Base-by-base conservation (phyloP, 495 filamentous ascomycete species). In the Aspergillus nidulans region DNA sequence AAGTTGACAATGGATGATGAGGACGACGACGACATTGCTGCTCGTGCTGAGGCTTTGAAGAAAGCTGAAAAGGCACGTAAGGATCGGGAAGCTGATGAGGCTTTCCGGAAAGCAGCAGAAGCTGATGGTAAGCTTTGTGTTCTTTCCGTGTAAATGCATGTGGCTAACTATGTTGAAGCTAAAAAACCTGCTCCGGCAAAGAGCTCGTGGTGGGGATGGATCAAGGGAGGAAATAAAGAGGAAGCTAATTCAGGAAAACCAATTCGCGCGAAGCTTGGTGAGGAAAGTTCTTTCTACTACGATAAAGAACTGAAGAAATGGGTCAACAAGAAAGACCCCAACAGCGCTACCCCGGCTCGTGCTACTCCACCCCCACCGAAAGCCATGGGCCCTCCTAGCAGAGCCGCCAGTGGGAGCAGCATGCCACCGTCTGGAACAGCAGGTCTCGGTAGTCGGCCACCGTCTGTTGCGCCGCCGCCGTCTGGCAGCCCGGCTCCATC, bases 221-320 rank as follows among this genome's bases (percentile, higher is more conserved):
- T 94, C 55, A 82, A 77, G 34, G 78, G 84, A 52, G 71, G 69
- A 52, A 90, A 87, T 64, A 90, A 91, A 66, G 85, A 89, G 36
- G 73, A 81, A 49, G 70, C 71, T 6, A 84, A 85, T 56, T 82
- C 83, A 39, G 66, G 65, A 16, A 68, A 69, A n/a, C 91, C 94
- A 40, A 92, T 97, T 71, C 84, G 81, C 62, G 95, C 95, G 46
- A 97, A 99, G 65, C 84, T 99, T 24, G 95, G 95, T 55, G 95
- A 99, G 69, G 87, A 92, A 61, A 94, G 80, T 63, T 88, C 83
- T 10, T 97, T 99, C 72, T 87, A 91, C 59, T 99, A 92, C 58
- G 95, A 99, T 69, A 85, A 89, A 4, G 89, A 96, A 19, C 78
- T 96, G 51, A 95, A 95, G 78, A 90, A 92, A 65, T 99, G 95